phyloP scores from a whole-genome alignment of 805 yeast species.

The Cyberlindnera meyerae region DNA sequence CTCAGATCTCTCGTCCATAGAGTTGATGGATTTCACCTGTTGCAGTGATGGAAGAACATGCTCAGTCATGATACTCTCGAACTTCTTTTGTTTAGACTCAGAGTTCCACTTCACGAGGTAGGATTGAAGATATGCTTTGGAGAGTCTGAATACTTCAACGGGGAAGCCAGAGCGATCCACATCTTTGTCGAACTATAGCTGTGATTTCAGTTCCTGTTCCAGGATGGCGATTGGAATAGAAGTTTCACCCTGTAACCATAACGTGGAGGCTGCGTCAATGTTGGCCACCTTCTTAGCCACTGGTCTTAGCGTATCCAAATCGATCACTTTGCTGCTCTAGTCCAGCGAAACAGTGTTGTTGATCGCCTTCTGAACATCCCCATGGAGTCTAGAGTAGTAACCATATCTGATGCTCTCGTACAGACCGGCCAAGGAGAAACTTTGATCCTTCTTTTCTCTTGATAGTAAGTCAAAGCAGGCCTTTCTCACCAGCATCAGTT shows the following conservation, averaged over 20 bases:
- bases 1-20: conserved; percentile 32
- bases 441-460: conserved; percentile 1
- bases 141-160: conserved; percentile 11
- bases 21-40: conserved; percentile 13
- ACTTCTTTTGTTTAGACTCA: conserved; percentile 62
- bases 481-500: conserved; percentile 39
- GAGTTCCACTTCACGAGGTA: conserved; percentile 64
- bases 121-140: conserved; percentile 30
- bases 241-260: conserved; percentile 63
- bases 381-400: conserved; percentile 33
- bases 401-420: conserved; percentile 42
- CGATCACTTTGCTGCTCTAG: conserved; percentile 27
- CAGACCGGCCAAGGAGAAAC: conserved; percentile 23
- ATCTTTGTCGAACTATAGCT: too few relatives aligned
- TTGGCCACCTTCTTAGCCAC: conserved; percentile 13
- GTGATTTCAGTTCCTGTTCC: conserved; percentile 24
- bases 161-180: conserved; percentile 8
- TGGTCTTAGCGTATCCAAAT: neutral
- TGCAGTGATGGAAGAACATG: conserved; percentile 42
- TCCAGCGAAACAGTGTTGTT: conserved; percentile 45
- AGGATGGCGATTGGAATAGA: conserved; percentile 54
- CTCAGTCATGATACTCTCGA: conserved; percentile 49
- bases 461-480: conserved; percentile 21
- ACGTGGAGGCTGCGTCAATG: conserved; percentile 51
- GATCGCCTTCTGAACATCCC: conserved; percentile 44